A percentile compares a stretch with the other conserved stretches of the same genome.
These are phyloP conservation scores for Moniliophthora roreri DNA, from an alignment of 1,284 basidiomycete genomes.

Conservation along the genomic window DNA sequence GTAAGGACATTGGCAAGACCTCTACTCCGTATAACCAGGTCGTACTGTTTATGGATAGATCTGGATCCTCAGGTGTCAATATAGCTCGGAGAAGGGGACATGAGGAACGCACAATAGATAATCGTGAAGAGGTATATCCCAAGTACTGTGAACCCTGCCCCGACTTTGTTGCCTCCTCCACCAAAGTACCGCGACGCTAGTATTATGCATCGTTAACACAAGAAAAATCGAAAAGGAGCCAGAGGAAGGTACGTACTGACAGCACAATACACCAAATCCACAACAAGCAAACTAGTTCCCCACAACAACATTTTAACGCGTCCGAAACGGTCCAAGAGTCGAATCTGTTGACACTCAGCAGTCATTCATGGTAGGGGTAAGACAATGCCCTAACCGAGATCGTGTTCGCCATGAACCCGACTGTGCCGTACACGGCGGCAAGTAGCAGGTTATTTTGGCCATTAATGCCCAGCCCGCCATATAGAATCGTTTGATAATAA, in stretches of 20 bases:
- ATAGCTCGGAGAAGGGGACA: background rate
- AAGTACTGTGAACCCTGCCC: conserved; percentile 18
- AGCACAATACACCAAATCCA: conserved; percentile 17
- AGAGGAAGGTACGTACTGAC: too few relatives aligned
- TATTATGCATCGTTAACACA: too few relatives aligned
- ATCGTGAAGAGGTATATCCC: conserved; percentile 20
- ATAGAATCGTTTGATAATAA: conserved; percentile 18
- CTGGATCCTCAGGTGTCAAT: background rate
- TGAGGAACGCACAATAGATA: conserved; percentile 16
- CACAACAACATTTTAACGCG: conserved; percentile 16
- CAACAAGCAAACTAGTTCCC: conserved; percentile 8
- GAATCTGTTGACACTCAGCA: too few relatives aligned
- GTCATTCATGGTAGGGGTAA: too few relatives aligned
- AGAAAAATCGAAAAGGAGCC: too few relatives aligned
- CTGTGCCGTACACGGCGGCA: conserved; percentile 15
- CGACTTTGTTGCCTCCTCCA: conserved; percentile 14
- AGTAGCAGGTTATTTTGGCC: conserved; percentile 17
- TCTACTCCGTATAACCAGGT: conserved; percentile 22
- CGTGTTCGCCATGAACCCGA: conserved; percentile 13
- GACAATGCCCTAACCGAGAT: too few relatives aligned
- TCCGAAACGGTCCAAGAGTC: conserved; percentile 16
- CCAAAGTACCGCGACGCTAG: conserved; percentile 15
- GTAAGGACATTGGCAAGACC: conserved; percentile 16
- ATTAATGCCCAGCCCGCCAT: conserved; percentile 15
- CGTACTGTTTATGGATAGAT: conserved; percentile 17